These are phyloP conservation scores for Amanita rubescens DNA, from an alignment of 768 basidiomycete species.

Conservation along the genomic window DNA sequence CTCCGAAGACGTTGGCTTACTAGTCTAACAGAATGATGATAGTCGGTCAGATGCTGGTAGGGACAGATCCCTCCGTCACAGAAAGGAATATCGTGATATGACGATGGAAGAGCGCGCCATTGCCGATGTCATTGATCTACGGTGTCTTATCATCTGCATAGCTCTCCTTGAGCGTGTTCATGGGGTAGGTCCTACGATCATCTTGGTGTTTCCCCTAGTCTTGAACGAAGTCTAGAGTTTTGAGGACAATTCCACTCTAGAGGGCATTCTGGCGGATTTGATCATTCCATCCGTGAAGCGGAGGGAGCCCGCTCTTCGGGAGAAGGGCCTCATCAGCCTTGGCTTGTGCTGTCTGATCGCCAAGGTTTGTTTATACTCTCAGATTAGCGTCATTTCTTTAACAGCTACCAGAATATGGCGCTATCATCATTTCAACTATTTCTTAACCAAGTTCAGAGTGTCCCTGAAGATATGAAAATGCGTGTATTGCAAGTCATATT, in stretches of 20 bases:
- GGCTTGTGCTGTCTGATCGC: constrained; percentile 75
- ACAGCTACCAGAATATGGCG: constrained; percentile 13
- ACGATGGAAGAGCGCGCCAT: constrained; percentile 52
- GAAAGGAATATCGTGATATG: constrained; percentile 25
- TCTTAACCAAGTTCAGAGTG: constrained; percentile 47
- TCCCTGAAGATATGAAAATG: constrained; percentile 58
- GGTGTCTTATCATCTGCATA: constrained; percentile 70
- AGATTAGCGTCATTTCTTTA: not conserved
- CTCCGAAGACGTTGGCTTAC: not conserved
- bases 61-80: constrained; percentile 14
- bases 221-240: constrained; percentile 38
- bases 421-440: constrained; percentile 51
- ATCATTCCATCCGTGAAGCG: constrained; percentile 82
- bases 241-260: constrained; percentile 63
- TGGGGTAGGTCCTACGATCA: constrained; percentile 42
- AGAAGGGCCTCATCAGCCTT: constrained; percentile 60
- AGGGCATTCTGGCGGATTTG: constrained; percentile 67
- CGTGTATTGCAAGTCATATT: constrained; percentile 76
- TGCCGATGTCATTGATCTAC: constrained; percentile 59
- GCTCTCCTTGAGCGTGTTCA: constrained; percentile 85
- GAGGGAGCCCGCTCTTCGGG: constrained; percentile 59
- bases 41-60: constrained; percentile 21
- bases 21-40: constrained; percentile 13
- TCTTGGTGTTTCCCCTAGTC: not conserved
- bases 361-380: constrained; percentile 29